Conservation (phyloP, 2,329 filamentous ascomycete species). For the Ceratocystis diversiconidia region DNA sequence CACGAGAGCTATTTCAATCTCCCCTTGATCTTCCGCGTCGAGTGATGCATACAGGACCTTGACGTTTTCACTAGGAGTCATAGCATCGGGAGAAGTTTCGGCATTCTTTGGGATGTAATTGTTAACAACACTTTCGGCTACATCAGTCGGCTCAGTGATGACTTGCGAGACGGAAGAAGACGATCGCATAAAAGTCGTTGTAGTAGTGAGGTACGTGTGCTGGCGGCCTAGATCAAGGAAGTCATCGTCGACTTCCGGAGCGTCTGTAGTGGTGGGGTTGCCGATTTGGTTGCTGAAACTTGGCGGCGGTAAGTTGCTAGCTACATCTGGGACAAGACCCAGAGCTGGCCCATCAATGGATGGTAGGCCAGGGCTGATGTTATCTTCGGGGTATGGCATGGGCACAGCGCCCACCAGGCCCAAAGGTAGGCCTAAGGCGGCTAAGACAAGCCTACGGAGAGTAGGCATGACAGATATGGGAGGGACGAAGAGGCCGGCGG, state of each 20-base stretch:
- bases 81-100: slow-evolving; percentile 18
- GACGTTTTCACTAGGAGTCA: slow-evolving; percentile 1
- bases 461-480: background rate
- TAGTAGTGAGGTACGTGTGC: background rate
- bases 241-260: background rate
- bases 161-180: slow-evolving; percentile 1
- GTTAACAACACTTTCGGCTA: slow-evolving; percentile 13
- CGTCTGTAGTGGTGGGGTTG: slow-evolving; percentile 1
- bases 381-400: background rate
- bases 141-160: background rate
- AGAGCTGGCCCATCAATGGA: background rate
- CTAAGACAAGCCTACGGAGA: slow-evolving; percentile 7
- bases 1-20: slow-evolving; percentile 21
- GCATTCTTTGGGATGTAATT: slow-evolving; percentile 20
- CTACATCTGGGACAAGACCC: background rate
- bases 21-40: slow-evolving; percentile 17
- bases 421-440: slow-evolving; percentile 13
- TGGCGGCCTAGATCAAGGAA: background rate
- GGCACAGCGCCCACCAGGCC: slow-evolving; percentile 9
- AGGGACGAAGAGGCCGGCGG: background rate
- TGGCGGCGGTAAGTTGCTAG: background rate
- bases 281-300: background rate
- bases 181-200: background rate
- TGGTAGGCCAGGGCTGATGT: background rate
- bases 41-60: slow-evolving; percentile 18